Conservation (phyloP, 768 basidiomycete species). For the Rhodosporidiobolus odoratus region DNA sequence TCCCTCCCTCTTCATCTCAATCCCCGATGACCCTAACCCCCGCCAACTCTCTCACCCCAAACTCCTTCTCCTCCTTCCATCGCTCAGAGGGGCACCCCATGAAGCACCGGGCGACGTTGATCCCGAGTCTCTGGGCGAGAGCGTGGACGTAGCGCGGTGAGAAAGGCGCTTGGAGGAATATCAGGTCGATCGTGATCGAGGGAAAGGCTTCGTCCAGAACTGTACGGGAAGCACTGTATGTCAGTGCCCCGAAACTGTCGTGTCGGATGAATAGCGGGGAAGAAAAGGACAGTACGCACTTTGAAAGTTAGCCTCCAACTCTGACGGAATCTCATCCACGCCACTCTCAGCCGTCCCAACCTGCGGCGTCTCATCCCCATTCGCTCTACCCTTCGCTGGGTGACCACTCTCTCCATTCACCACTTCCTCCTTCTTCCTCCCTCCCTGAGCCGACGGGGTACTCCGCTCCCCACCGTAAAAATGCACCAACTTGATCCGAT, state of each 20-base stretch:
- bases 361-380: background rate
- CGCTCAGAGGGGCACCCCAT: slow-evolving; percentile 7
- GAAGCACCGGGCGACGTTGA: slow-evolving; percentile 1
- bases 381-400: background rate
- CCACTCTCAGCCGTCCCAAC: background rate
- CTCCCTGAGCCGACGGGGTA: background rate
- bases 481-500: slow-evolving; percentile 64
- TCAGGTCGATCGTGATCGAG: slow-evolving; percentile 24
- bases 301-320: slow-evolving; percentile 67
- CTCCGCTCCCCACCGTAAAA: slow-evolving; percentile 51
- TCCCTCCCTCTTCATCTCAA: background rate
- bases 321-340: slow-evolving; percentile 57
- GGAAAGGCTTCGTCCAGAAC: slow-evolving; percentile 63
- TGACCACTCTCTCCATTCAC: background rate
- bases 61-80: background rate
- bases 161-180: slow-evolving; percentile 21
- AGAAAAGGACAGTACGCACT: slow-evolving; percentile 46
- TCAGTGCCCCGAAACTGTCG: too few species aligned
- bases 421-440: background rate
- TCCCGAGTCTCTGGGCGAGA: background rate
- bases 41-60: background rate
- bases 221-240: slow-evolving; percentile 32
- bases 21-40: background rate
- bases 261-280: background rate
- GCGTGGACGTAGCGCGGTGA: slow-evolving; percentile 12